phyloP scores from a whole-genome alignment of 352 stramenopile genomes.

The Phytopythium cucurbitacearum region DNA sequence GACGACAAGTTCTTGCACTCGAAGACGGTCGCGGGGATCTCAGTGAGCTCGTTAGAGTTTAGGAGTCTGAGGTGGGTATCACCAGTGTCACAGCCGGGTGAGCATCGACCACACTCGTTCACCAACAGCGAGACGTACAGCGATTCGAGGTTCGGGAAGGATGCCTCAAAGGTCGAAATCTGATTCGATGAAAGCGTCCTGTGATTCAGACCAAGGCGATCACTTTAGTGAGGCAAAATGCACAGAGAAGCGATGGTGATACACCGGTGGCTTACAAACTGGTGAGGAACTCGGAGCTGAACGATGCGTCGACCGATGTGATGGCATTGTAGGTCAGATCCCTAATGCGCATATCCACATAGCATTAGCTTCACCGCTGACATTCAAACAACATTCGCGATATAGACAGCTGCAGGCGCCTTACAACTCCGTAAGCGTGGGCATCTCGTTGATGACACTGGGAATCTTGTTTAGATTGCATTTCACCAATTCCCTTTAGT shows the following conservation, averaged over 20 bases:
- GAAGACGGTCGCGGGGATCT: constrained; percentile 19
- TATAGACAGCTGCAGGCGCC: neutral
- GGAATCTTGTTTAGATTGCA: constrained; percentile 33
- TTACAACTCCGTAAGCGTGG: constrained; percentile 18
- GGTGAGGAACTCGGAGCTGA: constrained; percentile 5
- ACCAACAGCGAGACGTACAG: constrained; percentile 23
- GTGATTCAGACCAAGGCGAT: too few species aligned
- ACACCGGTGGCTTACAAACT: neutral
- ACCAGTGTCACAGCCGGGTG: neutral
- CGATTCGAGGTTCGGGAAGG: constrained; percentile 36
- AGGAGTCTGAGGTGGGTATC: constrained; percentile 8
- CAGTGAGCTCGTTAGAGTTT: constrained; percentile 17
- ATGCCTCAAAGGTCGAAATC: constrained; percentile 33
- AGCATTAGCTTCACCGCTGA: neutral
- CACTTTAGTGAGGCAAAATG: neutral
- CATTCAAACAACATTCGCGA: neutral
- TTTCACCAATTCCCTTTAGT: constrained; percentile 28
- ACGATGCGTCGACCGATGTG: neutral
- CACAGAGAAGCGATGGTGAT: neutral
- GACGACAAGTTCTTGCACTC: constrained; percentile 12
- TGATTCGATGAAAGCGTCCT: constrained; percentile 25
- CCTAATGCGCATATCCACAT: neutral
- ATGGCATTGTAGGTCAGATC: neutral
- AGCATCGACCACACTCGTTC: neutral
- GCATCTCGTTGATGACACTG: constrained; percentile 25